Evolutionary conservation across 83 land plant genomes (phyloP).

Genomic region (Thuja plicata): DNA sequence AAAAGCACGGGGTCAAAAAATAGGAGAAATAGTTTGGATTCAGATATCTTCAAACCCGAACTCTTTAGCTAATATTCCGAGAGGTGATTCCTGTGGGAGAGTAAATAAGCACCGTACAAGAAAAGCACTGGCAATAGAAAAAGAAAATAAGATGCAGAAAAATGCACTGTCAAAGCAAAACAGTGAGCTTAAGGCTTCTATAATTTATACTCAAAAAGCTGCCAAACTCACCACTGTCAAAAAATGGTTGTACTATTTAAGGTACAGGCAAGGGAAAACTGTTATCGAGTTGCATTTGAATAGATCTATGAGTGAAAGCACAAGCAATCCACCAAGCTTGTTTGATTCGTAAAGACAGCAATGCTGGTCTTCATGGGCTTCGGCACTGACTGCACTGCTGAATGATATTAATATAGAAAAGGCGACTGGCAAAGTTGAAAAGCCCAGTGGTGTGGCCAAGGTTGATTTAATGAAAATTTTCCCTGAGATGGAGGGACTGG

Average conservation of each 20-base stretch:
- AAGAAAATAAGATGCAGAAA: slow-evolving; percentile 51
- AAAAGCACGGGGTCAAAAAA: too few species aligned
- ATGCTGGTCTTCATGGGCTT: slow-evolving; percentile 60
- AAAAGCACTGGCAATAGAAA: slow-evolving; percentile 34
- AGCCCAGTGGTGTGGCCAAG: slow-evolving; percentile 15
- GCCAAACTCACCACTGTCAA: slow-evolving; percentile 33
- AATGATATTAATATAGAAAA: slow-evolving; percentile 44
- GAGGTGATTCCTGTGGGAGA: too few species aligned
- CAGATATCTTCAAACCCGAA: too few species aligned
- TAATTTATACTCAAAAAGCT: slow-evolving; percentile 30
- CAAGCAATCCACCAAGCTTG: slow-evolving; percentile 10
- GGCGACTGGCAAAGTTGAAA: not conserved
- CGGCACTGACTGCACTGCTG: slow-evolving; percentile 49
- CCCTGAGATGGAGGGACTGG: slow-evolving; percentile 63
- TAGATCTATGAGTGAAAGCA: not conserved
- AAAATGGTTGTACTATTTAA: not conserved
- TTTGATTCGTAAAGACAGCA: slow-evolving; percentile 19
- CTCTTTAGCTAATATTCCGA: too few species aligned
- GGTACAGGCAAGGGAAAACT: not conserved
- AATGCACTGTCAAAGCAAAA: slow-evolving; percentile 38
- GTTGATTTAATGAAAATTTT: slow-evolving; percentile 65
- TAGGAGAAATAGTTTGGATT: too few species aligned
- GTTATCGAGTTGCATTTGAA: slow-evolving; percentile 2
- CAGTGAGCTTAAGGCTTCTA: slow-evolving; percentile 44
- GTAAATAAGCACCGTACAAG: slow-evolving; percentile 13